Evolutionary conservation across 2,329 filamentous ascomycete species (phyloP), one percentile per base, ranked within the genome.

Genomic region (Penicillium digitatum): DNA sequence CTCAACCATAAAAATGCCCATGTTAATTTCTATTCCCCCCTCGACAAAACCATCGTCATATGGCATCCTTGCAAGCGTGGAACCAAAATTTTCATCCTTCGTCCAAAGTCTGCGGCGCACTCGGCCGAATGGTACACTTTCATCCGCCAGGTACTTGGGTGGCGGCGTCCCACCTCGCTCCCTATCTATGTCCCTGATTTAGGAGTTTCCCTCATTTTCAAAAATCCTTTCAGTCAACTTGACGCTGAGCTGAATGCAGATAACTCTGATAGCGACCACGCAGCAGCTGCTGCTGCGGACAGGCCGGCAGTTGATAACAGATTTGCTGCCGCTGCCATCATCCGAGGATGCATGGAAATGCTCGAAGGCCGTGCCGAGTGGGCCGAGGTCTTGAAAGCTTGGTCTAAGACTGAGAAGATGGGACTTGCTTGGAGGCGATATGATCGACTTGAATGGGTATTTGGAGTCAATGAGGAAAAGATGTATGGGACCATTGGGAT

Each of bases 401-500:
- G 85, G 85, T 75, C 78, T 4, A 78, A 78, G 48, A 73, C 79
- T 22, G 79, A 82, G 55, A 80, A 80, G 26, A 82, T 87, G 66
- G 85, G 85, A 3, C 76, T 88, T 45, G 85, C 83, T 3, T 88
- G 85, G 85, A 86, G 85, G 69, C 78, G 85, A 43, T 88, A 87
- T 64, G 85, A 88, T 63, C 78, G 85, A 24, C 73, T 88, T 16
- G 85, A 88, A 70, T 88, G 85, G 85, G 76, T 88, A 5, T 79
- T 86, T 67, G 85, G 85, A 16, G 75, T 76, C 11, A 85, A 86
- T 50, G 85, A 88, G 66, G 79, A 83, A 60, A 83, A 82, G 57
- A 88, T 88, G 85, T 87, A 87, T 59, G 85, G 85, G 34, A 82
- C 84, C 0, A 83, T 87, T 59, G 85, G 83, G 31, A 87, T 88